Percentiles rank a stretch among this genome's conserved stretches.
Evolutionary conservation across 352 stramenopile genomes (phyloP).

Genomic region (Pythium apleroticum): DNA sequence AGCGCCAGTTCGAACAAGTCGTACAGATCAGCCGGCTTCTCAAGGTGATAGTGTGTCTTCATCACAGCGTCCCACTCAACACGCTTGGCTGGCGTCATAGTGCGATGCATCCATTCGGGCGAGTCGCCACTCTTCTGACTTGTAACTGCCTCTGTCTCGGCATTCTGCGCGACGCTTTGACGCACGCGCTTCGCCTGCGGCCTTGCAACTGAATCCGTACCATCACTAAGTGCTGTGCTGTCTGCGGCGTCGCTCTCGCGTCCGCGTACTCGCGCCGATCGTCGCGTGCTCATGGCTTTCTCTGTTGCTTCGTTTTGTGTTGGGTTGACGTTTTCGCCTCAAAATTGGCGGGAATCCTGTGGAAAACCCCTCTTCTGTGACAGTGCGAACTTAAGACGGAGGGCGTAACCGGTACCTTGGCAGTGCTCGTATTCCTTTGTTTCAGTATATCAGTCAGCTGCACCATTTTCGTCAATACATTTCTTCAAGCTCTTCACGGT

Average conservation of each 20-base stretch:
- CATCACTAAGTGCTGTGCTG: neutral
- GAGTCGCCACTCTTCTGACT: neutral
- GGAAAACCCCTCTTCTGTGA: neutral
- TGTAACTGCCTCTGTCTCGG: neutral
- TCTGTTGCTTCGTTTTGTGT: neutral
- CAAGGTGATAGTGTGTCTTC: slow-evolving; percentile 34
- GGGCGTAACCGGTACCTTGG: neutral
- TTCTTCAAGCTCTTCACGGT: neutral
- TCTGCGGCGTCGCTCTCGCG: slow-evolving; percentile 18
- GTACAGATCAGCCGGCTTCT: slow-evolving; percentile 42
- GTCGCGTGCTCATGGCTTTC: slow-evolving; percentile 25
- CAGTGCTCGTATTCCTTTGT: neutral
- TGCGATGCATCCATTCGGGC: neutral
- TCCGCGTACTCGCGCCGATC: slow-evolving; percentile 28
- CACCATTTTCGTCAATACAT: neutral
- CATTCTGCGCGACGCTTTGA: neutral
- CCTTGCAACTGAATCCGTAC: neutral
- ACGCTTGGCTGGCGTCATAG: slow-evolving; percentile 19
- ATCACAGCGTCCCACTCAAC: slow-evolving; percentile 43
- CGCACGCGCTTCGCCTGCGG: slow-evolving; percentile 5
- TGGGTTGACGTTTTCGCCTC: neutral
- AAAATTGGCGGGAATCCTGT: slow-evolving; percentile 5
- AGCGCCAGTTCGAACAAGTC: slow-evolving; percentile 45
- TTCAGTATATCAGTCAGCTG: neutral
- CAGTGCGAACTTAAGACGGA: neutral